Evolutionary conservation across 768 basidiomycete genomes (phyloP).

Genomic region (Termitomyces sp.): DNA sequence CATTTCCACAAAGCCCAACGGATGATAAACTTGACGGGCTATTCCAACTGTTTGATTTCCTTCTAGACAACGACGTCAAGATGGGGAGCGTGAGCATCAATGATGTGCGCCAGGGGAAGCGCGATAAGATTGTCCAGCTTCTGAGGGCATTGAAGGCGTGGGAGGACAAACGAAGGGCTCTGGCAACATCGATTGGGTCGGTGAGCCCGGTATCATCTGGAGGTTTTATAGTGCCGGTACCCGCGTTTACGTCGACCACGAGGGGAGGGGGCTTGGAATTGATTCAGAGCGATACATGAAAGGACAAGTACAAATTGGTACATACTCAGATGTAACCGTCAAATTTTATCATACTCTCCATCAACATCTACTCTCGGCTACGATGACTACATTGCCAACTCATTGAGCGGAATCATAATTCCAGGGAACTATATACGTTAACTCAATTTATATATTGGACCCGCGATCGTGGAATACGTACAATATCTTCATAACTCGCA

Average conservation of each 20-base stretch:
- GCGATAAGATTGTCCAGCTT: slow-evolving; percentile 78
- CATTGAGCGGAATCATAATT: no score
- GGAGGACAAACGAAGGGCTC: slow-evolving; percentile 71
- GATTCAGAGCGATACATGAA: background rate
- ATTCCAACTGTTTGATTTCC: slow-evolving; percentile 87
- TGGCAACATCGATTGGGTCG: slow-evolving; percentile 51
- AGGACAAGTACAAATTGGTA: no score
- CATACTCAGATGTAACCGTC: no score
- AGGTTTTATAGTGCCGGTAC: slow-evolving; percentile 31
- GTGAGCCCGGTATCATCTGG: slow-evolving; percentile 31
- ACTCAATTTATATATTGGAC: no score
- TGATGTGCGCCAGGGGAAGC: slow-evolving; percentile 80
- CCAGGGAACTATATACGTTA: no score
- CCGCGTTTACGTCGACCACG: no score
- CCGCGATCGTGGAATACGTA: no score
- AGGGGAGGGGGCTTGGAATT: background rate
- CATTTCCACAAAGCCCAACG: slow-evolving; percentile 63
- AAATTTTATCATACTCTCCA: no score
- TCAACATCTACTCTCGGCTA: no score
- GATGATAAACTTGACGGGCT: slow-evolving; percentile 87
- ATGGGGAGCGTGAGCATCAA: slow-evolving; percentile 93
- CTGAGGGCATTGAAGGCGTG: slow-evolving; percentile 72
- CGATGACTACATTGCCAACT: no score
- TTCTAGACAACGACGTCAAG: slow-evolving; percentile 88
- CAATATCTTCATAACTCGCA: no score